Evolutionary conservation across 108 stramenopile genomes (phyloP), one percentile per base, ranked within the genome.

Genomic region (Cyclotella atomus): DNA sequence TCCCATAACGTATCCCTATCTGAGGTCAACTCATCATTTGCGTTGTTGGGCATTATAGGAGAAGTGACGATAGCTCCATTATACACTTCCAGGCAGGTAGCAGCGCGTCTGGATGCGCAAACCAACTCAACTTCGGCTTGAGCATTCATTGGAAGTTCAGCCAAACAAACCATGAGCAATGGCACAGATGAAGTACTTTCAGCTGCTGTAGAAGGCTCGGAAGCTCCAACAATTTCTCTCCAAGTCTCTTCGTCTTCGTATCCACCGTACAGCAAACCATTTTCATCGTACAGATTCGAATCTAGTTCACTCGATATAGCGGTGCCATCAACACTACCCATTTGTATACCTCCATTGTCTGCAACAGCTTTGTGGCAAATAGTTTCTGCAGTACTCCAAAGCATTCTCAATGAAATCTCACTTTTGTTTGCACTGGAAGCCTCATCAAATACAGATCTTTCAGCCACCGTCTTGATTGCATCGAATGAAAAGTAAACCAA

Each of bases 171-270:
- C 43, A 95, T 82, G 10, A 92, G 62, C 14, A 92, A 66, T 3
- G 92, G 89, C 44, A 84, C 76, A 1, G 4, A 14, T 23, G 60
- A 43, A 33, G 30, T 20, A 0, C 65, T 41, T 5, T 23, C 65
- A 38, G 43, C 36, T 19, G 62, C 56, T 28, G 45, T 38, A 21
- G 29, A 47, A 54, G 38, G 19, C 8, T 36, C 29, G 23, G 20
- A 17, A 63, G 54, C 56, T 53, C 77, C 63, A 34, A 53, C 63
- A 68, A 89, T 87, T 64, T 86, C 89, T 62, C 84, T 79, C 86
- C 82, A 86, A 12, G 89, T 92, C 47, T 82, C 93, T 73, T 92
- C 88, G 24, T 95, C 93, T 75, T 94, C 89, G 52, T 91, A 94
- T 3, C 91, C 93, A 25, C 89, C 89, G 50, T 79, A 91, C 0